Conservation (phyloP, 805 yeast species). For the Yarrowia deformans region DNA sequence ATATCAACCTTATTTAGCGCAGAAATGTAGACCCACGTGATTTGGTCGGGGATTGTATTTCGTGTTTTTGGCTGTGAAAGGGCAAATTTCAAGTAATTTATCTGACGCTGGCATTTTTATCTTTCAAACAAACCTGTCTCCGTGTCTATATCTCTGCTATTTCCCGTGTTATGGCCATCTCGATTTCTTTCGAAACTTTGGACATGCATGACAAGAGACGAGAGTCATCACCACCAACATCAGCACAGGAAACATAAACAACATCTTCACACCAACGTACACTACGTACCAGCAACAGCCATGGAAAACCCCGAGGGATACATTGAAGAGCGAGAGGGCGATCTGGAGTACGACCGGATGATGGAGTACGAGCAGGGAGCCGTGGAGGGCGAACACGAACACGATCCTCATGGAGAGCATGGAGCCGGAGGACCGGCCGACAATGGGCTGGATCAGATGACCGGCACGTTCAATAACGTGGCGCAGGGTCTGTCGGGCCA, state of each 20-base stretch:
- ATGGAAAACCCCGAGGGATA: slow-evolving; percentile 37
- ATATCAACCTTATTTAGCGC: slow-evolving; percentile 9
- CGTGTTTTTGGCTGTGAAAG: not conserved
- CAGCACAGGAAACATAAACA: not conserved
- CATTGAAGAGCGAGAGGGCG: slow-evolving; percentile 38
- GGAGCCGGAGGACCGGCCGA: not conserved
- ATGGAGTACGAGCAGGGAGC: slow-evolving; percentile 32
- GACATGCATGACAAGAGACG: not conserved
- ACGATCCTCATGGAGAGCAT: slow-evolving; percentile 20
- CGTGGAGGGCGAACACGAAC: slow-evolving; percentile 28
- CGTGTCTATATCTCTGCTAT: not conserved
- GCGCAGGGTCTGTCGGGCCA: slow-evolving; percentile 89
- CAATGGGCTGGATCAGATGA: slow-evolving; percentile 44
- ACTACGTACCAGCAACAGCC: not conserved
- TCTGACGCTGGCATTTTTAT: not conserved
- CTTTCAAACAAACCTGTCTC: not conserved
- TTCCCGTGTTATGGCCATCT: not conserved
- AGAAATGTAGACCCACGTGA: slow-evolving; percentile 4
- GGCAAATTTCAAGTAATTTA: not conserved
- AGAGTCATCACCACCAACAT: not conserved
- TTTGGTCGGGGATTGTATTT: not conserved
- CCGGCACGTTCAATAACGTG: slow-evolving; percentile 82
- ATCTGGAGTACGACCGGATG: slow-evolving; percentile 36
- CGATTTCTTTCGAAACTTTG: not conserved
- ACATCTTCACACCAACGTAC: slow-evolving; percentile 3